Base-by-base conservation (phyloP, 2,329 filamentous ascomycete genomes). In the Tolypocladium nubicola region DNA sequence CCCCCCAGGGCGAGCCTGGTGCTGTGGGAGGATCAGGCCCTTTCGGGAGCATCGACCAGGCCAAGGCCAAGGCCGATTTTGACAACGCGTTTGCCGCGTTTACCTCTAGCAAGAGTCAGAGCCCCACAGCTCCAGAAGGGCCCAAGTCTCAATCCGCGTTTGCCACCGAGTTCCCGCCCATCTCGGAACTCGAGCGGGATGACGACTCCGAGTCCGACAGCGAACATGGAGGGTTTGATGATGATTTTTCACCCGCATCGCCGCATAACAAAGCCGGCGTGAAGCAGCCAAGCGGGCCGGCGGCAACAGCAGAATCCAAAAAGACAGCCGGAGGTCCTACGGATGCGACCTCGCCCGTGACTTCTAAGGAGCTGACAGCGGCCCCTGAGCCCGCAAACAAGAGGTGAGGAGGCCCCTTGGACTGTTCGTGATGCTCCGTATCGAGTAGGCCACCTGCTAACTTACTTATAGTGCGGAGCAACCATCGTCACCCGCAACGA, bases 161-260 rank as follows among this genome's bases (percentile, higher is more conserved):
- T 65, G 81, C 85, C 66, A 80, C 84, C 26, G 94, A 97, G 68
- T 97, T 97, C 68, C 94, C 94, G 38, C 94, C 93, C 0, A 96
- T 97, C 59, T 86, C 87, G n/a, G 90, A 93, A 68, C 75, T 97
- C 58, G 87, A 89, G 60, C 81, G 84, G 37, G 89, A 93, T 30
- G 87, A 89, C 23, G 87, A 95, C n/a, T 92, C 88, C 37, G 90
- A 95, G 58, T 87, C 86, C 37, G 87, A 85, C 56, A 88, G 84
- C 59, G 89, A 90, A 53, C 82, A 83, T 53, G 90, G 89, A 47
- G 90, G 92, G 0, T 97, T 97, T 67, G 93, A 95, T 54, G 94
- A 99, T 68, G 87, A 97, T 70, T 97, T 97, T 68, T 86, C 88
- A 0, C 84, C 89, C 16, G 80, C 82, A 2, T 80, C 80, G 5